Base-by-base conservation (phyloP, 2,329 filamentous ascomycete genomes). In the Aspergillus clavatus region DNA sequence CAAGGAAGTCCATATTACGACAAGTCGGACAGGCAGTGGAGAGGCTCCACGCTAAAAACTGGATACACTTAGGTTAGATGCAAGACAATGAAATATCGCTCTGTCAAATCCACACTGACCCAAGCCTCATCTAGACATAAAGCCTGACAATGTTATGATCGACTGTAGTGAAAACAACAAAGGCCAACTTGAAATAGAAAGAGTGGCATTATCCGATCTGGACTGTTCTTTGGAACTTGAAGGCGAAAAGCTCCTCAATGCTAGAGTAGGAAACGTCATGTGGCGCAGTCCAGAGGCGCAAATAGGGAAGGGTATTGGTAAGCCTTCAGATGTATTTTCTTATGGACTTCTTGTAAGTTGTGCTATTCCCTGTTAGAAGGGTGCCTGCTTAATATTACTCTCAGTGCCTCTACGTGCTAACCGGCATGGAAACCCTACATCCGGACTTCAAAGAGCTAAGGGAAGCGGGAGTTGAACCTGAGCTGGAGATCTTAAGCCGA, bases 401-500 rank as follows among this genome's bases (percentile, higher is more conserved):
- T 18, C 16, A 21, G 31, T 35, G 2, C 2, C 31, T 35, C 31
- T 12, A 21, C 19, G 31, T 18, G n/a, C 18, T 21, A 21, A 35
- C 31, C 1, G 31, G 10, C 31, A 35, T 12, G 31, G 31, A 35
- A 57, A 54, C 40, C 7, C 50, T 58, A 42, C 54, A 56, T 40
- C 50, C 47, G 36, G 53, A 63, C 47, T 60, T 58, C 29, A 22
- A 54, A 24, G 48, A 51, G 42, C 48, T 59, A 29, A 52, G 53
- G 37, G 43, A 46, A 47, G 50, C 45, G 10, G 47, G 43, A 35
- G 46, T 56, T 38, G 55, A 60, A 52, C 53, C 54, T 24, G 58
- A 62, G 40, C 41, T 45, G 42, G 55, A 57, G 45, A 61, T 60
- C 52, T 42, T 65, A 38, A 47, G 51, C 42, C 57, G 53, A 39